Evolutionary conservation across 352 stramenopile species (phyloP).

Genomic region (Globisporangium rhizosaccharum): DNA sequence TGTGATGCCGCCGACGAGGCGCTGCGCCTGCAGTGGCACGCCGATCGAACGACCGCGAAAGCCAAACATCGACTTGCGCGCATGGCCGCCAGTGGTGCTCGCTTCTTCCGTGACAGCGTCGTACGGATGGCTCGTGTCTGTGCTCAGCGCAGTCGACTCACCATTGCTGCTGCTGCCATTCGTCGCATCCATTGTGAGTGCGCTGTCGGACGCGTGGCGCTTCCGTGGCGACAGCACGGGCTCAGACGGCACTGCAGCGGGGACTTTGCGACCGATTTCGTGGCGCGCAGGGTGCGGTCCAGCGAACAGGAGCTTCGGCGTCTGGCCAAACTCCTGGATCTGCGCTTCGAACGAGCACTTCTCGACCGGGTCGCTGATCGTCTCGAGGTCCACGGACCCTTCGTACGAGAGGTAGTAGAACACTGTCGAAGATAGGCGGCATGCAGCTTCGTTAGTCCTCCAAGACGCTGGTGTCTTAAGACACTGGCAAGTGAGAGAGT

Average conservation of each 20-base stretch:
- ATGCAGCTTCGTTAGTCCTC: too few relatives aligned
- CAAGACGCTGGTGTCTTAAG: not conserved
- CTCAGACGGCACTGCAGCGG: slow-evolving; percentile 37
- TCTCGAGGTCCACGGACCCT: slow-evolving; percentile 81
- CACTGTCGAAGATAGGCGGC: slow-evolving; percentile 26
- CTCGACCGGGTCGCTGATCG: slow-evolving; percentile 87
- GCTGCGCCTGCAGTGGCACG: slow-evolving; percentile 69
- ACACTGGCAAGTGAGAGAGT: not conserved
- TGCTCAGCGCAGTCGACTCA: not conserved
- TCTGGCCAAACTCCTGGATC: slow-evolving; percentile 92
- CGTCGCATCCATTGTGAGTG: not conserved
- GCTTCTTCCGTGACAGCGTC: slow-evolving; percentile 26
- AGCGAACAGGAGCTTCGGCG: slow-evolving; percentile 69
- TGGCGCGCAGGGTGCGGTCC: slow-evolving; percentile 56
- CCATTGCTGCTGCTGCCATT: slow-evolving; percentile 4
- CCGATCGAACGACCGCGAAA: slow-evolving; percentile 59
- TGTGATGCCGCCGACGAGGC: slow-evolving; percentile 68
- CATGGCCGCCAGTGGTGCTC: slow-evolving; percentile 20
- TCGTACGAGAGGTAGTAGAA: slow-evolving; percentile 89
- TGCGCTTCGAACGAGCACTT: slow-evolving; percentile 92
- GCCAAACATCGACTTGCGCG: slow-evolving; percentile 60
- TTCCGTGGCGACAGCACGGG: slow-evolving; percentile 30
- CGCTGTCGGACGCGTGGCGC: slow-evolving; percentile 12
- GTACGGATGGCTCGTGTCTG: slow-evolving; percentile 6
- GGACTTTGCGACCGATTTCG: slow-evolving; percentile 48